Percentiles rank a stretch among this genome's conserved stretches.
Evolutionary conservation across 441 rosid genomes (phyloP).

Genomic region (Erysimum pusillum): DNA sequence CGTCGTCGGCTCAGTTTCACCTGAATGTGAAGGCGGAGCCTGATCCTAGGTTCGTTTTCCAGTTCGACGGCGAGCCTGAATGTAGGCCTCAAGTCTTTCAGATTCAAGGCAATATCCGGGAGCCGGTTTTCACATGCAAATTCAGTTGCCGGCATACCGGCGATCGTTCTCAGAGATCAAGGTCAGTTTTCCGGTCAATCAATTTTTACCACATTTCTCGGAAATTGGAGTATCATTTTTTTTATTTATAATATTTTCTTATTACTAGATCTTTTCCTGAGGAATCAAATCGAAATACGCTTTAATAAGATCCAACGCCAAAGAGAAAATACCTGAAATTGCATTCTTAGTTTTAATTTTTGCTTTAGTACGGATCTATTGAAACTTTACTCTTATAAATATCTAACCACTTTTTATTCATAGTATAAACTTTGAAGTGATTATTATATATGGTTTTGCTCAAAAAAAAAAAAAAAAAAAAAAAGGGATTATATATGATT

Average conservation of each 20-base stretch:
- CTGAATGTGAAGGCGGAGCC: conserved; percentile 82
- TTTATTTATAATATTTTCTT: not conserved
- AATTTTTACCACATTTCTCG: conserved; percentile 16
- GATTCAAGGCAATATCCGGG: conserved; percentile 80
- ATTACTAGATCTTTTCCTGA: conserved; percentile 20
- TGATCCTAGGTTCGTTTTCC: conserved; percentile 92
- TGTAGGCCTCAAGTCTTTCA: conserved; percentile 95
- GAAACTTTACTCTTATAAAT: conserved; percentile 17
- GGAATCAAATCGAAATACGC: conserved; percentile 27
- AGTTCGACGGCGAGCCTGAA: conserved; percentile 95
- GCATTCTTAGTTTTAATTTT: conserved; percentile 12
- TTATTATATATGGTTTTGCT: too few species aligned
- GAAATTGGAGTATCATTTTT: conserved; percentile 9
- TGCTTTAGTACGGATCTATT: conserved; percentile 17
- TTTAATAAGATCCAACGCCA: conserved; percentile 23
- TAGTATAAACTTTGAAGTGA: conserved; percentile 20
- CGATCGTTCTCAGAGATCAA: conserved; percentile 71
- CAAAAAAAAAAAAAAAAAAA: too few species aligned
- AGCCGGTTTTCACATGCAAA: conserved; percentile 94
- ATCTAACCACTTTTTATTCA: conserved; percentile 14
- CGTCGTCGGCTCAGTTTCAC: conserved; percentile 65
- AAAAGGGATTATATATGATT: too few species aligned
- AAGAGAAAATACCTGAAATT: conserved; percentile 20
- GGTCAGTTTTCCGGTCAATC: conserved; percentile 52
- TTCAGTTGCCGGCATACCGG: conserved; percentile 76